Evolutionary conservation across 352 stramenopile species (phyloP), one percentile per base, ranked within the genome.

Genomic region (Halophytophthora polymorphica): DNA sequence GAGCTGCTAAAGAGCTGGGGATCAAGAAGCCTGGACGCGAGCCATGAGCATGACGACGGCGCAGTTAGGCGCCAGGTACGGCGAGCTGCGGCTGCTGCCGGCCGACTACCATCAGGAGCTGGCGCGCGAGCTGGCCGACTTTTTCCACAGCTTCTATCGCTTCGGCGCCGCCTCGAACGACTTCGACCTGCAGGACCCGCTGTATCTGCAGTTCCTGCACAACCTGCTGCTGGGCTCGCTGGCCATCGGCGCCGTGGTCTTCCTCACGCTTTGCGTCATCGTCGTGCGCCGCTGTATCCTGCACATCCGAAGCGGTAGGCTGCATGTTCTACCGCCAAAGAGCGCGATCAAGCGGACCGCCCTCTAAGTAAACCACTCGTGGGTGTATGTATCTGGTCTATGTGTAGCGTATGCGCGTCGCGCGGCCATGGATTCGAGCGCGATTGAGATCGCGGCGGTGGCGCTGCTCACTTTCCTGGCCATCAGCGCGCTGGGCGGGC

Each of bases 91-190:
- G 23, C 63, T 90, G 39, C 56, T 90, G 21, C 79, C 76, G 8
- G 65, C 66, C 45, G 79, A 90, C 64, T 90, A 88, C 71, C 73
- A 86, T 61, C 66, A 65, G 53, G 64, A 88, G 33, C 57, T 90
- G 28, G 76, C 79, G 39, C 77, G 69, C 31, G 74, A 88, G 53
- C 64, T 90, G 47, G 61, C 74, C 28, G 59, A 62, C 31, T 93
- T 93, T 46, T 89, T 93, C 62, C 82, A 93, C 73, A 66, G 61
- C 10, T 88, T 93, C 64, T 88, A 90, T 61, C 77, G 82, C 64
- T 88, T 90, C 45, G 78, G 78, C 28, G 62, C 52, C 10, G 51
- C 60, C 33, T 70, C 74, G 19, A 80, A 64, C 46, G 59, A 50
- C 47, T 93, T 93, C 50, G 47, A 88, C 41, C 61, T 88, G 40